A percentile compares a stretch with the other conserved stretches of the same genome.
phyloP scores from a whole-genome alignment of 805 yeast genomes.

The Ogataea angusta region DNA sequence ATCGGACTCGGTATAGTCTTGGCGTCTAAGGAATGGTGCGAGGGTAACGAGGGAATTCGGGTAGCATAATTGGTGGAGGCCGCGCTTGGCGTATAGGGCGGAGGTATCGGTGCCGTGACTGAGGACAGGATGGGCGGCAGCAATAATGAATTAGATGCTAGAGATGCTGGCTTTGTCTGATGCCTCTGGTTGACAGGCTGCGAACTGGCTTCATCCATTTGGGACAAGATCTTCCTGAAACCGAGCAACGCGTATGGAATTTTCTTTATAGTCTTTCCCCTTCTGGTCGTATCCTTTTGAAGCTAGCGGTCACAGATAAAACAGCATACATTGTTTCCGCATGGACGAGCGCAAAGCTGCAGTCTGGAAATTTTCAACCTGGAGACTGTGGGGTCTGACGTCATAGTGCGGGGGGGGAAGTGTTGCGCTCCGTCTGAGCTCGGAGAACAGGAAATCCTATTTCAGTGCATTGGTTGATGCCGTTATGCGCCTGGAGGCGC shows the following conservation, averaged over 20 bases:
- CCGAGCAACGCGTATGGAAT: not conserved
- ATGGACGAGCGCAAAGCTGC: constrained; percentile 8
- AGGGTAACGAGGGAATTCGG: not conserved
- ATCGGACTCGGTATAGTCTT: not conserved
- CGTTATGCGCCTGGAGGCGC: not conserved
- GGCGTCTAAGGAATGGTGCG: not conserved
- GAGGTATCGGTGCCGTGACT: not conserved
- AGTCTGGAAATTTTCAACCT: not conserved
- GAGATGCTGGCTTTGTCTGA: not conserved
- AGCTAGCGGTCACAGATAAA: constrained; percentile 5
- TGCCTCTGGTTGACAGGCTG: not conserved
- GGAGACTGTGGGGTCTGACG: constrained; percentile 6
- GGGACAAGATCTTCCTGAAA: not conserved
- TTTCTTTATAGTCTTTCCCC: not conserved
- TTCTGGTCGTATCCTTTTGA: not conserved
- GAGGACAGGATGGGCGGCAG: constrained; percentile 14
- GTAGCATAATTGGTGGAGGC: not conserved
- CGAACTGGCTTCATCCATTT: not conserved
- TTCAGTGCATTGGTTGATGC: not conserved
- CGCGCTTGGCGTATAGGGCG: not conserved
- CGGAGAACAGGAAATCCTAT: not conserved
- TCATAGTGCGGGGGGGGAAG: constrained; percentile 10
- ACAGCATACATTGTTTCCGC: constrained; percentile 10
- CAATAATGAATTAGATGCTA: constrained; percentile 6
- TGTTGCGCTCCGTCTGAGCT: not conserved